A percentile compares a stretch with the other conserved stretches of the same genome.
These are phyloP conservation scores for Pseudomonodictys pantanalensis DNA, from an alignment of 495 filamentous ascomycete species.

Conservation along the genomic window DNA sequence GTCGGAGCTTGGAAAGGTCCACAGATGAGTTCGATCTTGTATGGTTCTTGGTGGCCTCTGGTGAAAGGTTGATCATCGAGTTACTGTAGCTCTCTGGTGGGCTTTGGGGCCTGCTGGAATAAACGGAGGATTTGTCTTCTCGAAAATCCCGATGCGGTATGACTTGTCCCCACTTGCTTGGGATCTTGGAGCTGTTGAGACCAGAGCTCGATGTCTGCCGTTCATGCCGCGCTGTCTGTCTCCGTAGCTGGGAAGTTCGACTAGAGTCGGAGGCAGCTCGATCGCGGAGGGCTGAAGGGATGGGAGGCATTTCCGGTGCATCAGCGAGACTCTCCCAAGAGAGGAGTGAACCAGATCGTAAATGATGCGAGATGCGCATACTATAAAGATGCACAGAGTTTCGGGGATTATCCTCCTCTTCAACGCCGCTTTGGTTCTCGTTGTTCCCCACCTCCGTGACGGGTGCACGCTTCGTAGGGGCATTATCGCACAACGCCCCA, in stretches of 20 bases:
- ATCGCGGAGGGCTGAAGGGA: not conserved
- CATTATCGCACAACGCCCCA: not conserved
- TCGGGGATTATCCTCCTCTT: constrained; percentile 14
- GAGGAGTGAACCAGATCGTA: constrained; percentile 31
- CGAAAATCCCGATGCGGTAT: not conserved
- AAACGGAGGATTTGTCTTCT: constrained; percentile 30
- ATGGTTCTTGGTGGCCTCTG: not conserved
- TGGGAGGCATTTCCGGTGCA: constrained; percentile 6
- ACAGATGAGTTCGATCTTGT: not conserved
- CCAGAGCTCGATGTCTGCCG: constrained; percentile 33
- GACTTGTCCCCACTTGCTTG: constrained; percentile 33
- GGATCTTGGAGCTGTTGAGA: constrained; percentile 31
- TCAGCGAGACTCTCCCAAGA: constrained; percentile 21
- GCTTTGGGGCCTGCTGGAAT: constrained; percentile 32
- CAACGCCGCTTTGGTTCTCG: not conserved
- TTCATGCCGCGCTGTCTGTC: constrained; percentile 11
- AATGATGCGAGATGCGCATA: constrained; percentile 36
- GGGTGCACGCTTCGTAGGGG: not conserved
- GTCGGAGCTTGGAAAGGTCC: not conserved
- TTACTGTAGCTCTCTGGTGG: constrained; percentile 25
- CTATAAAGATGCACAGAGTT: constrained; percentile 35
- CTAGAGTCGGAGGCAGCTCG: constrained; percentile 11
- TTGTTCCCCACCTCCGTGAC: not conserved
- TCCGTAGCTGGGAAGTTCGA: not conserved
- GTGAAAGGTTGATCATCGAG: constrained; percentile 10